Base-by-base conservation (phyloP, 2,329 filamentous ascomycete species). In the Zymoseptoria ardabiliae region DNA sequence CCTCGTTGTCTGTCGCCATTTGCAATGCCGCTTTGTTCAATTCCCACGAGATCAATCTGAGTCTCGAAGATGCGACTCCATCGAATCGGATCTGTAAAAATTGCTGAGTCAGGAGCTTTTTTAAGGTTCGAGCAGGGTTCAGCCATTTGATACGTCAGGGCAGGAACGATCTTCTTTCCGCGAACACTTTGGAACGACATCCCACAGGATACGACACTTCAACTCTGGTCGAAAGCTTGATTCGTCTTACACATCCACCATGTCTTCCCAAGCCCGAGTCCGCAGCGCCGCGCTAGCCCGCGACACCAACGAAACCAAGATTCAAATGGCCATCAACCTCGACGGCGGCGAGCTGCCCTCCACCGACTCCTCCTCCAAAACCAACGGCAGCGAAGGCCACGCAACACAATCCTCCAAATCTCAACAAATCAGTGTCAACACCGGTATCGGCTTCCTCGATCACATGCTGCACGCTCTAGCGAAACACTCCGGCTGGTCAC, bases 391-490 rank as follows among this genome's bases (percentile, higher is more conserved):
- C 23, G 35, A 88, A 6, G 60, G 68, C 63, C 94, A 99, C 74
- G 93, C 94, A 28, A 87, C 87, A 1, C 93, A 99, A 76, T 80
- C 85, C 65, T 93, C 89, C 67, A 86, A 88, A 67, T 89, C 87
- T 50, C 94, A 97, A 76, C 86, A 85, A 61, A 97, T 97, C 73
- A 85, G 85, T 71, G 82, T 97, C 66, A 87, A 90, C 81, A 96
- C 93, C 0, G 94, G 94, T 65, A 96, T 99, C 75, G 94, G 94
- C 61, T 99, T 99, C 77, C 82, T 99, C 58, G 94, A 99, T 78
- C 94, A 99, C 80, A 97, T 99, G 93, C 83, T 97, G 55, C 94
- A 99, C 76, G 94, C 94, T 5, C 82, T 97, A 58, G 90, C 94
- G 55, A 97, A 99, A 78, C 94, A 99, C 77, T 86, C 89, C 5